Evolutionary conservation across 257 asterid species (phyloP).

Genomic region (Paulownia fortunei): DNA sequence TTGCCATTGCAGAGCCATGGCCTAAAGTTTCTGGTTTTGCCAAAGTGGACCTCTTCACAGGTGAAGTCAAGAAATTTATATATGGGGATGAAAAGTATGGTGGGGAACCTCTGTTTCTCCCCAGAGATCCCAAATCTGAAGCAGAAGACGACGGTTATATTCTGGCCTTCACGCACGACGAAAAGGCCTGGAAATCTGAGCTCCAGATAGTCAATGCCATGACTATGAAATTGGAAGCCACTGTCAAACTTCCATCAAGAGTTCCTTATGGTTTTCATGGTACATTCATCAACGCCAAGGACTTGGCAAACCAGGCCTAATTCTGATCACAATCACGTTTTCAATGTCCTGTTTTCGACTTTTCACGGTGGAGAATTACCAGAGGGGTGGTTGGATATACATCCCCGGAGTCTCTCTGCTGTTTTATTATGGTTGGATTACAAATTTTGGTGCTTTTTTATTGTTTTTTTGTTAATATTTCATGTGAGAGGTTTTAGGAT

Average conservation of each 20-base stretch:
- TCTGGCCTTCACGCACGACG: slow-evolving; percentile 73
- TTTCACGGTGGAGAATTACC: slow-evolving; percentile 55
- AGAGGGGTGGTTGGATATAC: slow-evolving; percentile 68
- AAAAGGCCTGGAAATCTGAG: slow-evolving; percentile 67
- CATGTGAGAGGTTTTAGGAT: slow-evolving; percentile 56
- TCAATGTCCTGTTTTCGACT: not conserved
- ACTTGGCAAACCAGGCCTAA: slow-evolving; percentile 63
- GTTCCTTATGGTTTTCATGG: slow-evolving; percentile 97
- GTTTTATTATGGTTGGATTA: not conserved
- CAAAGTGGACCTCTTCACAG: slow-evolving; percentile 73
- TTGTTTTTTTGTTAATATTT: not conserved
- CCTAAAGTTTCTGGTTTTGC: slow-evolving; percentile 95
- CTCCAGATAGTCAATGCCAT: slow-evolving; percentile 74
- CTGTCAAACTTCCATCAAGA: slow-evolving; percentile 73
- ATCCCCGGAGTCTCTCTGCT: slow-evolving; percentile 82
- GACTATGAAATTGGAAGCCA: slow-evolving; percentile 66
- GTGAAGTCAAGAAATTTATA: slow-evolving; percentile 63
- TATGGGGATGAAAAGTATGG: slow-evolving; percentile 81
- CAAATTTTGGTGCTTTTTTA: not conserved
- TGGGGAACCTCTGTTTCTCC: slow-evolving; percentile 88
- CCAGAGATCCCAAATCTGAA: slow-evolving; percentile 44
- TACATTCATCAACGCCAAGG: slow-evolving; percentile 65
- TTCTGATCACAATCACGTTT: not conserved
- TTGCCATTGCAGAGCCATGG: slow-evolving; percentile 97
- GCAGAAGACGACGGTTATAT: slow-evolving; percentile 81